Base-by-base conservation (phyloP, 2,329 filamentous ascomycete genomes). In the Exophiala sp. region DNA sequence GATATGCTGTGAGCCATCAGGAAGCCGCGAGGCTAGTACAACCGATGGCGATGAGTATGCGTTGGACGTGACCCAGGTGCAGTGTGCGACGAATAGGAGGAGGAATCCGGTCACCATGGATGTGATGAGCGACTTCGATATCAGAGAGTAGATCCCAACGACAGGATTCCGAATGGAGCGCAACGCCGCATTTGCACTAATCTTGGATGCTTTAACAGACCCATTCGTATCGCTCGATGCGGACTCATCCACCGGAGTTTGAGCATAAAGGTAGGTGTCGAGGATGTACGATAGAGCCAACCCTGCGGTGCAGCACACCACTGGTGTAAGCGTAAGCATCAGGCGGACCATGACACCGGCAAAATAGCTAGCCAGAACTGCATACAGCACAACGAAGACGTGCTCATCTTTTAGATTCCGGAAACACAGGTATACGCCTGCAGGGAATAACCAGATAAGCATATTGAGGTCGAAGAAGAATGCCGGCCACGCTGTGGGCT, bases 401-500 rank as follows among this genome's bases (percentile, higher is more conserved):
- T 98, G 93, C 76, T 98, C 90, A 65, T 98, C 94, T 62, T 82
- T 84, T 51, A 98, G 81, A 57, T 85, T 84, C 67, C 89, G 86
- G 83, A 97, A 98, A 76, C 90, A 96, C 72, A 98, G 83, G 73
- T 97, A 98, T 50, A 98, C 89, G 70, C 93, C 93, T 10, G 93
- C 94, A 2, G 93, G 93, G 81, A 98, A 97, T 45, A 98, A 82
- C 93, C 93, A 98, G 72, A 98, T 95, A 64, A 98, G 79, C 75
- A 98, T 83, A 75, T 95, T 96, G 62, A 98, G 78, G 64, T 98
- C 93, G 69, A 98, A 98, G 76, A 98, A 98, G 78, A 96, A 98
- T 13, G 94, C 88, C 2, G 93, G 93, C 93, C 93, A 98, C 37
- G 93, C 93, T 30, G 93, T 98, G 47, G 93, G 93, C 73, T 98